These are phyloP conservation scores for Chytriomyces confervae DNA, from an alignment of 192 early-diverging fungal genomes.

Conservation along the genomic window DNA sequence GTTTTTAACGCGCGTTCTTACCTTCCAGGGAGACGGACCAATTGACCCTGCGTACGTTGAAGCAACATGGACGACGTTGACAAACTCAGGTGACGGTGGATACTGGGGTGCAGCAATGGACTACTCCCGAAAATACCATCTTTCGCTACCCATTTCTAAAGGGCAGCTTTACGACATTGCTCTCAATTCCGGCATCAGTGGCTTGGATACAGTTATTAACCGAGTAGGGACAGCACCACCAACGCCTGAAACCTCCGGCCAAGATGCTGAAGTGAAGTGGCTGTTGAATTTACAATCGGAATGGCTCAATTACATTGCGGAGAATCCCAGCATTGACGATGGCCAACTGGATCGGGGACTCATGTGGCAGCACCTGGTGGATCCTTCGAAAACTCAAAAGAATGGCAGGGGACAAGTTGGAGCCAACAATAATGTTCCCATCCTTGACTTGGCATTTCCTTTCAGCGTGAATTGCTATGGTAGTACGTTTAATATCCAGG, in stretches of 20 bases:
- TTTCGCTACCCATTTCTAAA: constrained; percentile 22
- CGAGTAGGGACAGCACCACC: not conserved
- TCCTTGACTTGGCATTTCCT: constrained; percentile 2
- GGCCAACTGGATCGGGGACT: constrained; percentile 12
- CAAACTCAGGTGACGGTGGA: not conserved
- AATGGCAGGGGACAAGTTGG: constrained; percentile 20
- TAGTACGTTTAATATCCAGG: not conserved
- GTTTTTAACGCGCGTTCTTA: not conserved
- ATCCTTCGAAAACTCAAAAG: not conserved
- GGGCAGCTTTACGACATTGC: constrained; percentile 30
- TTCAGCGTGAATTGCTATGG: constrained; percentile 19
- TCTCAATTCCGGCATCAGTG: constrained; percentile 14
- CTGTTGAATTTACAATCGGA: not conserved
- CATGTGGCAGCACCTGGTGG: constrained; percentile 27
- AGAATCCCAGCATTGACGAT: constrained; percentile 9
- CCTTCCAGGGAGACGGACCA: not conserved
- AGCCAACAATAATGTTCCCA: constrained; percentile 7
- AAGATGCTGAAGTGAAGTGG: not conserved
- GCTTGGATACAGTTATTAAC: not conserved
- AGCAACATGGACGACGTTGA: constrained; percentile 24
- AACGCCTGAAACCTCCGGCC: not conserved
- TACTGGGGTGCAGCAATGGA: constrained; percentile 27
- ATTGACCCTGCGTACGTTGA: constrained; percentile 26
- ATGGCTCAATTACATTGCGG: constrained; percentile 5
- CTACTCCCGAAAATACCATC: not conserved